phyloP scores from a whole-genome alignment of 352 stramenopile genomes.

The Saprolegnia parasitica region DNA sequence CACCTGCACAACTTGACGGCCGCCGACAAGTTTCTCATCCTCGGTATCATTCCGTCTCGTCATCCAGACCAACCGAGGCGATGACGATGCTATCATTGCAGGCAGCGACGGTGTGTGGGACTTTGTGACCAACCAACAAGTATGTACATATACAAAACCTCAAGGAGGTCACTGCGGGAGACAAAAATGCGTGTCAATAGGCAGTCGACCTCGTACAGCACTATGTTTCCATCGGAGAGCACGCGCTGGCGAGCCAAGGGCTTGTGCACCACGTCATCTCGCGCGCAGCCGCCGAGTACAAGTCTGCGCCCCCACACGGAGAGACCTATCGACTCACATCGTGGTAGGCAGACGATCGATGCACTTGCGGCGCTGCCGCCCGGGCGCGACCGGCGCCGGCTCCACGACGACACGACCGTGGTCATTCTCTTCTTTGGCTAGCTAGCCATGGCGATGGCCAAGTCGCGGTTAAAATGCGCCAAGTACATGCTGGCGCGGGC shows the following conservation, averaged over 20 bases:
- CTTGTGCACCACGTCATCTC: constrained; percentile 77
- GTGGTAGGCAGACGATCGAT: constrained; percentile 52
- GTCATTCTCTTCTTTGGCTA: constrained; percentile 80
- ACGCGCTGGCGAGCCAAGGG: constrained; percentile 61
- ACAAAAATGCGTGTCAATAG: constrained; percentile 1
- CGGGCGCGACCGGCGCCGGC: constrained; percentile 72
- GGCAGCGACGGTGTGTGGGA: constrained; percentile 96
- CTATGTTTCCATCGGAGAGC: constrained; percentile 49
- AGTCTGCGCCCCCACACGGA: background rate
- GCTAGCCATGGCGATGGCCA: background rate
- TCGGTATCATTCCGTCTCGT: constrained; percentile 59
- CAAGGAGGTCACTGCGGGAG: too few relatives aligned
- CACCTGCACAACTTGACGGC: constrained; percentile 50
- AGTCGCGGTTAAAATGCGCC: background rate
- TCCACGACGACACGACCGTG: constrained; percentile 91
- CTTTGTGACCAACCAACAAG: constrained; percentile 92
- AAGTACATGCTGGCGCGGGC: background rate
- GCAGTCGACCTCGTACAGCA: constrained; percentile 87
- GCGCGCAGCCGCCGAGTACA: constrained; percentile 64
- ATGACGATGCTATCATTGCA: background rate
- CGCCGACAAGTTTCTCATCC: constrained; percentile 94
- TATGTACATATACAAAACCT: too few relatives aligned
- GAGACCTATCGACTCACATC: background rate
- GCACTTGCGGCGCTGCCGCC: constrained; percentile 75
- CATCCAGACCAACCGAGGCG: background rate